Percentiles rank a stretch among this genome's conserved stretches.
Evolutionary conservation across 148 eudicot genomes (phyloP).

Genomic region (Mesembryanthemum crystallinum): DNA sequence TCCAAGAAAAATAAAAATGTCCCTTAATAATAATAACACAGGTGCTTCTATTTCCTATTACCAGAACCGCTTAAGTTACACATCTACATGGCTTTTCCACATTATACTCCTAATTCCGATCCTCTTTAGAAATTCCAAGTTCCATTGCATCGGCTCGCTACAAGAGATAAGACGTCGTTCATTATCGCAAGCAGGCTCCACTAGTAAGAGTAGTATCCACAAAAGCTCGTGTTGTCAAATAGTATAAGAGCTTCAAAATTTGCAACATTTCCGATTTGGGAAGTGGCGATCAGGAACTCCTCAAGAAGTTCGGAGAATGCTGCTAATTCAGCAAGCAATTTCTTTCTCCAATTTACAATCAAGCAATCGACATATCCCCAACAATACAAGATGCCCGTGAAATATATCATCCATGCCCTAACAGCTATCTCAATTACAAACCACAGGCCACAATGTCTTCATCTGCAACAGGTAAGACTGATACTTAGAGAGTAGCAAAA

Average conservation of each 20-base stretch:
- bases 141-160: slow-evolving; percentile 9
- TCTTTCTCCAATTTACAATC: slow-evolving; percentile 26
- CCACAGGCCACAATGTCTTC: slow-evolving; percentile 12
- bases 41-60: slow-evolving; percentile 30
- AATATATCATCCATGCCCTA: slow-evolving; percentile 20
- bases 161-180: slow-evolving; percentile 9
- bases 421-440: slow-evolving; percentile 24
- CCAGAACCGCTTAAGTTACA: slow-evolving; percentile 30
- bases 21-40: slow-evolving; percentile 7
- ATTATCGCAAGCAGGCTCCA: slow-evolving; percentile 12
- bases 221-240: slow-evolving; percentile 12
- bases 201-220: neutral
- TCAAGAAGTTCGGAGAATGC: slow-evolving; percentile 17
- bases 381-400: slow-evolving; percentile 16
- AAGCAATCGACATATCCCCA: slow-evolving; percentile 26
- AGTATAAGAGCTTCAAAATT: slow-evolving; percentile 13
- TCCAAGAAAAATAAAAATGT: slow-evolving; percentile 24
- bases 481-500: neutral
- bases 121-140: slow-evolving; percentile 13
- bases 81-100: slow-evolving; percentile 40
- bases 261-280: slow-evolving; percentile 17
- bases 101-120: slow-evolving; percentile 27
- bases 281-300: slow-evolving; percentile 13
- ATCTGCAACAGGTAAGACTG: slow-evolving; percentile 15
- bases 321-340: slow-evolving; percentile 25